These are phyloP conservation scores for Teratosphaeria pseudoeucalypti DNA, from an alignment of 2,329 filamentous ascomycete species.

Conservation along the genomic window DNA sequence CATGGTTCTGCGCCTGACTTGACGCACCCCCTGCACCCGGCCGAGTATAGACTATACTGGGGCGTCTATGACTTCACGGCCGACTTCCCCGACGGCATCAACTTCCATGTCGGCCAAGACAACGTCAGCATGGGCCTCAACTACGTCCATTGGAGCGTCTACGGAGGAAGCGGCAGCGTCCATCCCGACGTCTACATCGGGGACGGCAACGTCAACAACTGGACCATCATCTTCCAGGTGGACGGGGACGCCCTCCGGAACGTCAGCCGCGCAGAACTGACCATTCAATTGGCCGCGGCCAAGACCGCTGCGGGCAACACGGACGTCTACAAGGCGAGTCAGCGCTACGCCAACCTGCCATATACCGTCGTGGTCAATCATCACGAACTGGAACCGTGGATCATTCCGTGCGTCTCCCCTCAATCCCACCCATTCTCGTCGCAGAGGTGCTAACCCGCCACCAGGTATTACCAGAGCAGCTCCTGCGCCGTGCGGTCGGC, in stretches of 20 bases:
- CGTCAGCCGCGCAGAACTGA: constrained; percentile 45
- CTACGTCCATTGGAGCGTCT: constrained; percentile 57
- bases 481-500: constrained; percentile 53
- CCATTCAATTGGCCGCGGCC: constrained; percentile 52
- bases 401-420: constrained; percentile 40
- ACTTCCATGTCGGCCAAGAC: constrained; percentile 47
- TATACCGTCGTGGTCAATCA: constrained; percentile 42
- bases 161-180: constrained; percentile 45
- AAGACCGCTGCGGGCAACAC: constrained; percentile 55
- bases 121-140: constrained; percentile 44
- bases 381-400: constrained; percentile 39
- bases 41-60: constrained; percentile 54
- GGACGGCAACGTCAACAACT: constrained; percentile 44
- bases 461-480: constrained; percentile 41
- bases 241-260: constrained; percentile 31
- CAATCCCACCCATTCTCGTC: constrained; percentile 11
- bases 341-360: constrained; percentile 44
- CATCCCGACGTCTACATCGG: constrained; percentile 35
- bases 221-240: constrained; percentile 47
- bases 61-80: constrained; percentile 47
- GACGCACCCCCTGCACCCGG: constrained; percentile 41
- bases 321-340: constrained; percentile 45
- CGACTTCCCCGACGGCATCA: constrained; percentile 50
- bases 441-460: constrained; percentile 15
- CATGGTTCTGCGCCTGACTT: constrained; percentile 45